Base-by-base conservation (phyloP, 208 protist species). In the Wallacemonas rigidus region DNA sequence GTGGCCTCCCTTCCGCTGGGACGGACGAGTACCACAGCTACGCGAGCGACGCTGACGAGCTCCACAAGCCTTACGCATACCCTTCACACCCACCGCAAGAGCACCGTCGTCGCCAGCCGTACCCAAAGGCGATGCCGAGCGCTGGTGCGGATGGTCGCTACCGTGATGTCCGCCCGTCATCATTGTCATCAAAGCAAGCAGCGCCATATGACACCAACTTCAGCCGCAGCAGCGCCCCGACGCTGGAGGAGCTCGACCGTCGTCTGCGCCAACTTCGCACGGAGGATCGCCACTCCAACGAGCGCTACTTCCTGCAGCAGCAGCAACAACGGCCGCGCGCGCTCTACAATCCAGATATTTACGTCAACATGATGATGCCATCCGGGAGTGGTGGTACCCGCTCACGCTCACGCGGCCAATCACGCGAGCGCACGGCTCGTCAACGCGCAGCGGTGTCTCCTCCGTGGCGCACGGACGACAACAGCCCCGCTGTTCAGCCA, bases 391-490 rank as follows among this genome's bases (percentile, higher is more conserved):
- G 67, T 26, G 62, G 60, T 15, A 58, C 35, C 47, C 67, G 62
- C 35, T 40, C 45, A 17, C 35, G 26, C 65, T 48, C 65, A 9
- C 2, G 53, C 58, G 36, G 15, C 11, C 67, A 38, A 43, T 6
- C 45, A 3, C 58, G 36, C 11, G 72, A 68, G 38, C 17, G 50
- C 4, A 62, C 77, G 44, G 68, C 72, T 72, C 73, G 63, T 17
- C 68, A 79, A 43, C 69, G 47, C 11, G 79, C 72, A 50, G 71
- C 74, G 15, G 77, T 83, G 2, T 88, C 86, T 9, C 87, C 87
- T 2, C 87, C 87, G 39, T 92, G 88, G 86, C 69, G 88, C 26
- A 93, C 88, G n/a, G 88, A 93, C 40, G 67, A 79, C 3, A 93
- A 93, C 58, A 78, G 80, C 14, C 69, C 60, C 9, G 79, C 84